Base-by-base conservation (phyloP, 257 asterid genomes). In the Ilex asprella region DNA sequence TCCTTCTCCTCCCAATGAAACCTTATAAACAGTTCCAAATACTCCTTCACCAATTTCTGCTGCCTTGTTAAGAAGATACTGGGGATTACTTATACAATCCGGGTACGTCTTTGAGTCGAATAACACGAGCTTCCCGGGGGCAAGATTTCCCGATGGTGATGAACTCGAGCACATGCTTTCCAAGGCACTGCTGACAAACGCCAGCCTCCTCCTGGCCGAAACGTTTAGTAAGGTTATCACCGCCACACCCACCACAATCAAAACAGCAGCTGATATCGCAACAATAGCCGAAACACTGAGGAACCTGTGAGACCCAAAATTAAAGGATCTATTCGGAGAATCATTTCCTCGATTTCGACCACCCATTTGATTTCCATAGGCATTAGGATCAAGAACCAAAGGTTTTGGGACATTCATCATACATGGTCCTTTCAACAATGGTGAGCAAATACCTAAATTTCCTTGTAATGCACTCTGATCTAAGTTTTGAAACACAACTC, bases 121-220 rank as follows among this genome's bases (percentile, higher is more conserved):
- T 31, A 82, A 56, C 5, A 89, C 73, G 21, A 92, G 85, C 67
- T 82, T 86, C 67, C 97, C 99, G 0, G 89, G 78, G 2, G 83
- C 74, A 11, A 79, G 43, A 60, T 75, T 74, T 0, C 84, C 75
- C 0, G 99, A 92, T 52, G 78, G 76, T 0, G 92, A 80, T 12
- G 99, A 89, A 73, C 89, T 89, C 2, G 99, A 83, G 72, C 91
- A 86, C 97, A 83, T 88, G 68, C 99, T 92, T 46, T 92, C 99
- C 72, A 85, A 55, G 3, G 91, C 91, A 2, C 65, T 82, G 12
- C 87, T 94, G 2, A 89, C 74, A 7, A 87, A 85, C 0, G 84
- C 69, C 2, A 85, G 70, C 67, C 77, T 78, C 61, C 86, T 78
- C 62, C 96, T 73, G 11, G 86, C 91, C 7, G 86, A 80, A n/a